Evolutionary conservation across 176 grass and related monocot genomes (phyloP), one percentile per base, ranked within the genome.

Genomic region (Oryza rufipogon): DNA sequence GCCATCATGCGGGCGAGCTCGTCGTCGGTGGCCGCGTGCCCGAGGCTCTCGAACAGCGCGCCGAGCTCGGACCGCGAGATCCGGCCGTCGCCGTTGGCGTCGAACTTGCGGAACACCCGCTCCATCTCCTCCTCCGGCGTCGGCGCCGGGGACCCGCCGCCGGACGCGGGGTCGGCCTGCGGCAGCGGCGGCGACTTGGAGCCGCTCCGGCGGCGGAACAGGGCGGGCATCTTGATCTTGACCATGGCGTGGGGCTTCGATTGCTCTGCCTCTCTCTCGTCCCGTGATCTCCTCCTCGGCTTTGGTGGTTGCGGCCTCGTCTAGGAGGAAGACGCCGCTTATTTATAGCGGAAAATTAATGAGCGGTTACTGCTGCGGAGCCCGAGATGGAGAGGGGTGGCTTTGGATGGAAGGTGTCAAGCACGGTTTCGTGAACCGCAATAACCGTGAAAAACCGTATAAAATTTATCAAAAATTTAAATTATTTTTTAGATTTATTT

Each of bases 1-100:
- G 67, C 34, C 93, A 99, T 99, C 97, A 99, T 99, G n/a, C 86
- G 90, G 20, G 73, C 45, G 11, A 99, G 60, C 84, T 99, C 97
- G 78, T 96, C 97, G 6, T 90, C 89, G 1, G 81, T 78, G 1
- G 87, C 68, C 19, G 84, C 84, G 77, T 99, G 91, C 63, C 90
- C 97, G 19, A 96, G 81, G 86, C 86, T 96, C 76, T 74, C 79
- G 66, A 99, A 94, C 3, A 99, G 83, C 1, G 90, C 84, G 0
- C 87, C 90, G 3, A 99, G 94, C 90, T 99, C 97, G 16, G 86
- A 46, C 25, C 84, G 88, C 72, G 91, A 94, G 86, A 99, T 99
- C 86, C 74, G 86, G 0, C 97, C 97, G 81, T 99, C 97, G 69
- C 97, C 97, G 72, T 99, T 99, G 2, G 84, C 73, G 88, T 99